phyloP scores from a whole-genome alignment of 768 basidiomycete genomes.

The Rhizopogon rudus region DNA sequence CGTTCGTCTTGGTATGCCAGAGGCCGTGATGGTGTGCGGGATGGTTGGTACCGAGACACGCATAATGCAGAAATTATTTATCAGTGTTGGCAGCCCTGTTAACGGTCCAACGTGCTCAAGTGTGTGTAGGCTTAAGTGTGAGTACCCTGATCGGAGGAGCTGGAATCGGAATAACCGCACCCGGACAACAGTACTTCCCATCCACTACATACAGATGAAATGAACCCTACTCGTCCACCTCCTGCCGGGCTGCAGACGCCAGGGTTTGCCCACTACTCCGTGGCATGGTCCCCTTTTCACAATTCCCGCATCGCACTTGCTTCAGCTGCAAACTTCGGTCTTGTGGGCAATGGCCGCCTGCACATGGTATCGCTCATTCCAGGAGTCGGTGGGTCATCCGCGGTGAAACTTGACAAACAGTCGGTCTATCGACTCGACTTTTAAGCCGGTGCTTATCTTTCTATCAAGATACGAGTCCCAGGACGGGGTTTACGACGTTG shows the following conservation, averaged over 20 bases:
- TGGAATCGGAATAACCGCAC: not conserved
- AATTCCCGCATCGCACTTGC: conserved; percentile 70
- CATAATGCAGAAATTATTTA: conserved; percentile 37
- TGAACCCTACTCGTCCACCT: conserved; percentile 31
- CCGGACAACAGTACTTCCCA: not conserved
- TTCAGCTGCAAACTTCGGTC: conserved; percentile 88
- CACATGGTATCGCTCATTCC: conserved; percentile 55
- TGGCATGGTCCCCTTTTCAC: conserved; percentile 87
- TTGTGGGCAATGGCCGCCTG: conserved; percentile 93
- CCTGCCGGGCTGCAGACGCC: conserved; percentile 64
- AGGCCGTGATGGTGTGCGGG: conserved; percentile 45
- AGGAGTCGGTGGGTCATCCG: conserved; percentile 39
- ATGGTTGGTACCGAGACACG: conserved; percentile 76
- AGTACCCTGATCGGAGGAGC: not conserved
- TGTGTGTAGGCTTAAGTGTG: not conserved
- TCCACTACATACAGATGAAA: conserved; percentile 9
- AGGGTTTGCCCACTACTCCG: conserved; percentile 77
- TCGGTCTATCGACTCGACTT: conserved; percentile 33
- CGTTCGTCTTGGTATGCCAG: conserved; percentile 22
- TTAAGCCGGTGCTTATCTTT: conserved; percentile 5
- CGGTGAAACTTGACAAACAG: conserved; percentile 61
- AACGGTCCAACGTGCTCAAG: not conserved
- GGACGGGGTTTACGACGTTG: conserved; percentile 85
- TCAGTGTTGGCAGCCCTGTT: not conserved
- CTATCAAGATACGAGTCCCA: conserved; percentile 75